Evolutionary conservation across 1,284 basidiomycete genomes (phyloP), one percentile per base, ranked within the genome.

Genomic region (Volvariella surrecta): DNA sequence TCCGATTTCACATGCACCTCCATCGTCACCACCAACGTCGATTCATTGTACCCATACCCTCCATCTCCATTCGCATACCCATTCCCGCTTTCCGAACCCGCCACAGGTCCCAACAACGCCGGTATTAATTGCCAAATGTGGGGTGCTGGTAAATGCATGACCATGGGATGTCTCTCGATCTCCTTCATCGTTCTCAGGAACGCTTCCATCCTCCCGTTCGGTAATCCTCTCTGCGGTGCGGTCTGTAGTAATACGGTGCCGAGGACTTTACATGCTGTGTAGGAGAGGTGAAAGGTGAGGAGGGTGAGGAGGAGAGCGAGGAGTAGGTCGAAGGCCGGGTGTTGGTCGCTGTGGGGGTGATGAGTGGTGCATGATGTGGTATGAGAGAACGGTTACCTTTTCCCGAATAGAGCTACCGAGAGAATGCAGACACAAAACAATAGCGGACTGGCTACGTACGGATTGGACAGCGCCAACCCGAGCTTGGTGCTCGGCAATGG

Each of bases 221-320:
- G 59, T 1, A 72, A 52, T 1, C 80, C 76, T 16, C 83, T 66
- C 4, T 68, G 62, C 0, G 92, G 92, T 0, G 90, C 78, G 0
- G 92, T 96, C 58, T 96, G 92, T 2, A 96, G 63, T 1, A 97
- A 68, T 1, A 92, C 82, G 7, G 83, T 79, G 2, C 88, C 91
- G 19, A 92, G 82, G 0, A 85, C 74, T 3, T 81, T 68, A 16
- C 82, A 88, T 0, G 89, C 82, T 1, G 80, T 77, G 58, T 90
- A 94, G 0, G 91, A 83, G 20, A 94, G 71, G 35, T 79, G 75
- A 58, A 85, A 86, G 6, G 90, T 93, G 9, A 87, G 65, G 4
- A 82, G 58, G 0, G 90, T 82, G 46, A 90, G 78, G 3, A 83
- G 50, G 4, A 77, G 71, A 0, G 92, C 89, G 20, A 94, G 68